Evolutionary conservation across 2,329 filamentous ascomycete species (phyloP).

Genomic region (Paradendryphiella salina): DNA sequence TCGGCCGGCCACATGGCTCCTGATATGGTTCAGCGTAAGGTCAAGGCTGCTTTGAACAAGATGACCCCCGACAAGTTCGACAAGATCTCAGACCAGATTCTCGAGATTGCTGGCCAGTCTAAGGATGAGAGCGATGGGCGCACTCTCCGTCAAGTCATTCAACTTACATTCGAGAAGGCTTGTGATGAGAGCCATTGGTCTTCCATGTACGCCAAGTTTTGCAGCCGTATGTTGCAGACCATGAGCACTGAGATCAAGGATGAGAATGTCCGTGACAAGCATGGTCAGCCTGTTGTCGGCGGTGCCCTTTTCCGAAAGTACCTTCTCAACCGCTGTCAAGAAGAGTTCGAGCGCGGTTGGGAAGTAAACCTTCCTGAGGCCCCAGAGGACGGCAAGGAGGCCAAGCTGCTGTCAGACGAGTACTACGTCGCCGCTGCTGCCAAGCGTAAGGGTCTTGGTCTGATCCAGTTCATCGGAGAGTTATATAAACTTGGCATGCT

Average conservation of each 20-base stretch:
- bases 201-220: constrained; percentile 98
- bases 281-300: constrained; percentile 83
- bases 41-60: constrained; percentile 98
- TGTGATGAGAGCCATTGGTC: constrained; percentile 99
- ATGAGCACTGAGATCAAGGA: constrained; percentile 86
- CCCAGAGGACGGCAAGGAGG: constrained; percentile 79
- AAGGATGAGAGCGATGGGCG: constrained; percentile 94
- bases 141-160: constrained; percentile 94
- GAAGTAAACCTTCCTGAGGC: constrained; percentile 80
- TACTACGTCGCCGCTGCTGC: constrained; percentile 93
- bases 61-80: constrained; percentile 99
- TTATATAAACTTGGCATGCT: constrained; percentile 99
- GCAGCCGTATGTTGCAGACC: constrained; percentile 91
- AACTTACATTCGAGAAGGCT: constrained; percentile 98
- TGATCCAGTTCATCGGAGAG: constrained; percentile 99
- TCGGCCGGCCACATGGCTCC: constrained; percentile 68
- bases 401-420: constrained; percentile 86
- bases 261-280: constrained; percentile 90
- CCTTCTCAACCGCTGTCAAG: constrained; percentile 95
- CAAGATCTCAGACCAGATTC: constrained; percentile 89
- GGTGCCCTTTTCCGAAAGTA: constrained; percentile 98
- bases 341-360: constrained; percentile 98
- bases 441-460: constrained; percentile 94
- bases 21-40: constrained; percentile 95
- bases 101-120: constrained; percentile 89